Evolutionary conservation across 371 early-diverging fungal species (phyloP), one percentile per base, ranked within the genome.

Genomic region (Mortierella sp.): DNA sequence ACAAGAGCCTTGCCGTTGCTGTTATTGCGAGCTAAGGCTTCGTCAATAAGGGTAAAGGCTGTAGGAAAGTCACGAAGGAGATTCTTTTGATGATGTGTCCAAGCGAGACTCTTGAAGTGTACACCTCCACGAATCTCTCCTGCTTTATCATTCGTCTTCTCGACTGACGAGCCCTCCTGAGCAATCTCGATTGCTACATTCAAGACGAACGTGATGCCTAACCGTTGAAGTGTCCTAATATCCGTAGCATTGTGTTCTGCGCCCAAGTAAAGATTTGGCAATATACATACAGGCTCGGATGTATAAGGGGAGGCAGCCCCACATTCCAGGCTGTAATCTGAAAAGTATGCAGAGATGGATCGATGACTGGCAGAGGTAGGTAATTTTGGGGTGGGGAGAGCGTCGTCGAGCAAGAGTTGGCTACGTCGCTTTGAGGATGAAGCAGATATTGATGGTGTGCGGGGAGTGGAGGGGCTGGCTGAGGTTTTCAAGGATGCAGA

Each of bases 81-180:
- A 69, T 91, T 87, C 55, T 89, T 86, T 76, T 94, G 93, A 75
- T 91, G 85, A 83, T 96, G 97, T 57, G 90, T 76, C 96, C 96
- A 96, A 17, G 87, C 75, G 26, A 92, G 74, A 62, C 94, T 94
- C 71, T 87, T 86, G 75, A 88, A 40, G 47, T 69, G 57, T 68
- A 76, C 71, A 26, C 72, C 68, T 15, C 55, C 68, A 22, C 63
- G 66, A 12, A 60, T 40, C 15, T 37, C 55, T 23, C 40, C 66
- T 29, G 43, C 42, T 15, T 64, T 53, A 0, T 61, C 51, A 7
- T 28, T 51, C 40, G 40, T 47, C 34, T 13, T 63, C 22, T 64
- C 35, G 15, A 63, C 22, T 22, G 61, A n/a, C 15, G 51, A 17
- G 15, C 35, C 43, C 26, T 68, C 68, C 53, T 65, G 37, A 29